Evolutionary conservation across 345 rosid species (phyloP).

Genomic region (Physaria fendleri): DNA sequence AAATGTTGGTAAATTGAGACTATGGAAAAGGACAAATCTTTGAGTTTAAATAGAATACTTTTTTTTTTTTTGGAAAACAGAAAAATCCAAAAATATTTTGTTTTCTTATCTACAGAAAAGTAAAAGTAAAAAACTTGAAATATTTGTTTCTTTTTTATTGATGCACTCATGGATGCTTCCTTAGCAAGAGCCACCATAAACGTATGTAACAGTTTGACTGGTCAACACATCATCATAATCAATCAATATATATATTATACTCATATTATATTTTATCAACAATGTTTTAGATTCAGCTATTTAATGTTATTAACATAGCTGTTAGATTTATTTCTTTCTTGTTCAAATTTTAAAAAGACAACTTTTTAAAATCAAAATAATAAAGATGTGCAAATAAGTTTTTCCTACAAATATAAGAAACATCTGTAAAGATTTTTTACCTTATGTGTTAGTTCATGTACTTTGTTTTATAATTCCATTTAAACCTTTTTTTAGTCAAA

Average conservation of each 20-base stretch:
- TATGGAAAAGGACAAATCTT: background rate
- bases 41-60: background rate
- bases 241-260: background rate
- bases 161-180: constrained; percentile 22
- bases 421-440: constrained; percentile 1
- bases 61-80: background rate
- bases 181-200: constrained; percentile 12
- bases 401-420: background rate
- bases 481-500: constrained; percentile 5
- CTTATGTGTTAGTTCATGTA: background rate
- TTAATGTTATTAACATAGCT: background rate
- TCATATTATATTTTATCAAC: background rate
- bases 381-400: background rate
- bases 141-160: constrained; percentile 5
- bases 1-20: background rate
- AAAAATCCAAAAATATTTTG: background rate
- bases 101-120: background rate
- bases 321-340: background rate
- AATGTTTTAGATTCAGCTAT: background rate
- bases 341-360: background rate
- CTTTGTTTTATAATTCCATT: background rate
- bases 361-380: background rate
- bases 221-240: constrained; percentile 17
- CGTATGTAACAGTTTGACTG: constrained; percentile 21
- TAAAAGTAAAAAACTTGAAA: background rate